Evolutionary conservation across 2,329 filamentous ascomycete species (phyloP).

Genomic region (Phoma sp.): DNA sequence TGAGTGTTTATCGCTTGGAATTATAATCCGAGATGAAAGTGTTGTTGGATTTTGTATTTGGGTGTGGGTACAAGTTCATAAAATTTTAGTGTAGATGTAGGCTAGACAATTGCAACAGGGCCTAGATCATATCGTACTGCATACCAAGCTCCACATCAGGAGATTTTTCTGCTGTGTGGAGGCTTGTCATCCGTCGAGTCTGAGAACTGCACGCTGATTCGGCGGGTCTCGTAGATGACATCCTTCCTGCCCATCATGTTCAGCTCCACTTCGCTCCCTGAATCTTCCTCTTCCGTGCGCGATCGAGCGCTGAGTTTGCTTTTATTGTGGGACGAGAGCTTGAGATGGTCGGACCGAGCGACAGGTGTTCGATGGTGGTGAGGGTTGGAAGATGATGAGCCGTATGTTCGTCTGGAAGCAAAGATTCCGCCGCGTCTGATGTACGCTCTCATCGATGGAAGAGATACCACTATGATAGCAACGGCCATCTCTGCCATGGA

Average conservation of each 20-base stretch:
- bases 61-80: too few species aligned
- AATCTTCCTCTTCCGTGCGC: conserved; percentile 22
- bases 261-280: conserved; percentile 33
- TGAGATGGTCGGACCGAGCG: conserved; percentile 13
- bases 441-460: conserved; percentile 34
- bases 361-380: conserved; percentile 18
- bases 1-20: too few species aligned
- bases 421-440: conserved; percentile 30
- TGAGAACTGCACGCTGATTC: conserved; percentile 32
- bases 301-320: conserved; percentile 17
- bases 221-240: conserved; percentile 31
- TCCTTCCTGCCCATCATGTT: conserved; percentile 28
- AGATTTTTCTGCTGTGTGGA: neutral
- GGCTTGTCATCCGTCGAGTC: conserved; percentile 16
- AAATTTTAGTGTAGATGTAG: too few species aligned
- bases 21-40: too few species aligned
- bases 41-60: too few species aligned
- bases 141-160: neutral
- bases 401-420: conserved; percentile 26
- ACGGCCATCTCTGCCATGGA: conserved; percentile 38
- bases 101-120: too few species aligned
- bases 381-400: conserved; percentile 18
- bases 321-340: conserved; percentile 14
- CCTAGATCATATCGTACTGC: neutral
- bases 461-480: conserved; percentile 36